These are phyloP conservation scores for Chaetomium olivaceum DNA, from an alignment of 2,329 filamentous ascomycete genomes.

Conservation along the genomic window DNA sequence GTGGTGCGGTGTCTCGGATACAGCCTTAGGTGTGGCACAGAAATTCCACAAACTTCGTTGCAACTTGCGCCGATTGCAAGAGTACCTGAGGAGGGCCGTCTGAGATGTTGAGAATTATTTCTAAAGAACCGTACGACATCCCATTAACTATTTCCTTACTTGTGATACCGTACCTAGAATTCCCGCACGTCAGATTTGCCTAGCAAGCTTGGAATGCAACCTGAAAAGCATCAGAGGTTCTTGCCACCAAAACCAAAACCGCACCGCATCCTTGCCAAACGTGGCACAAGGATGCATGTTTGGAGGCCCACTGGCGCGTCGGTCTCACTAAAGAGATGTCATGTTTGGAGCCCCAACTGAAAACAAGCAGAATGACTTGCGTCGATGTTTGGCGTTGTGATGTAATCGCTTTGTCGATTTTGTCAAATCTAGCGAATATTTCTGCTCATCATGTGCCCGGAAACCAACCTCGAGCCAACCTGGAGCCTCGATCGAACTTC, in stretches of 20 bases:
- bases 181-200: slow-evolving; percentile 3
- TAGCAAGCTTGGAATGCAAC: not conserved
- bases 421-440: not conserved
- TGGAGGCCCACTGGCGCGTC: not conserved
- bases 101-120: too few relatives aligned
- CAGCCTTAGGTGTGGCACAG: not conserved
- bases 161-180: not conserved
- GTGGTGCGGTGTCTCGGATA: slow-evolving; percentile 1
- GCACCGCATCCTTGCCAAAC: slow-evolving; percentile 29
- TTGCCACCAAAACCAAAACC: slow-evolving; percentile 24
- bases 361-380: not conserved
- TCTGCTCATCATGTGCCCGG: not conserved
- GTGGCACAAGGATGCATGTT: slow-evolving; percentile 27
- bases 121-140: not conserved
- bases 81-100: not conserved
- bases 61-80: not conserved
- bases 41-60: not conserved
- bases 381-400: not conserved
- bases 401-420: not conserved
- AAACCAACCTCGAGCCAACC: not conserved
- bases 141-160: not conserved
- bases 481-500: not conserved
- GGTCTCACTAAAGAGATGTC: not conserved
- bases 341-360: not conserved
- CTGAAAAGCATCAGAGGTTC: not conserved